Base-by-base conservation (phyloP, 192 early-diverging fungal species). In the Chytriomyces hyalinus region DNA sequence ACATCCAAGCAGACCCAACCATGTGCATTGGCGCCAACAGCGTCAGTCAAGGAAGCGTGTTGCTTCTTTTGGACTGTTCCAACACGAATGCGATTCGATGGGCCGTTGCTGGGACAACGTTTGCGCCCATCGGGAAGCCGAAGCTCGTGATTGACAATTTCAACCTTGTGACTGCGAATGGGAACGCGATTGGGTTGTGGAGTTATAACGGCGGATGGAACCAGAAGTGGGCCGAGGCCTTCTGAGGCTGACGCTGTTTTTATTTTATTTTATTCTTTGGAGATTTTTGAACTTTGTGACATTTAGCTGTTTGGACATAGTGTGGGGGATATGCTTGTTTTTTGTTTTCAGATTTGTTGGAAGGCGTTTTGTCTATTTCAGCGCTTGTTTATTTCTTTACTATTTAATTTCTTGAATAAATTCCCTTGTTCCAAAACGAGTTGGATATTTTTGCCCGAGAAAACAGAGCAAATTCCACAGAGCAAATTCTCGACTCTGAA, bases 131-230 rank as follows among this genome's bases (percentile, higher is more conserved):
- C 1, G 63, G 36, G 13, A 43, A 13, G 11, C 63, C 63, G 24
- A 43, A 22, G 24, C 63, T 65, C 4, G 20, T 22, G 17, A 22
- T 65, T 11, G 63, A 65, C 26, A 43, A 65, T 43, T 65, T 22
- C 63, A 15, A 65, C 15, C 24, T 22, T 6, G 24, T 15, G 63
- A 65, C 36, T 43, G 4, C 11, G 3, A 43, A 28, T 26, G 63
- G 63, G 17, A 65, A 43, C 63, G 1, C 36, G 17, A 43, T 65
- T 26, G 63, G 63, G 11, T 13, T 65, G 11, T 65, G 63, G 63
- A 26, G 63, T 20, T 65, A 15, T 26, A 65, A 65, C 26, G 63
- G 63, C 26, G 63, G 63, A 26, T 65, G 63, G 63, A 65, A 65
- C 63, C 63, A 65, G 26, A 65, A 15, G 26, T 65, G 63, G 63